phyloP scores from a whole-genome alignment of 805 yeast genomes.

The Kodamaea restingae region DNA sequence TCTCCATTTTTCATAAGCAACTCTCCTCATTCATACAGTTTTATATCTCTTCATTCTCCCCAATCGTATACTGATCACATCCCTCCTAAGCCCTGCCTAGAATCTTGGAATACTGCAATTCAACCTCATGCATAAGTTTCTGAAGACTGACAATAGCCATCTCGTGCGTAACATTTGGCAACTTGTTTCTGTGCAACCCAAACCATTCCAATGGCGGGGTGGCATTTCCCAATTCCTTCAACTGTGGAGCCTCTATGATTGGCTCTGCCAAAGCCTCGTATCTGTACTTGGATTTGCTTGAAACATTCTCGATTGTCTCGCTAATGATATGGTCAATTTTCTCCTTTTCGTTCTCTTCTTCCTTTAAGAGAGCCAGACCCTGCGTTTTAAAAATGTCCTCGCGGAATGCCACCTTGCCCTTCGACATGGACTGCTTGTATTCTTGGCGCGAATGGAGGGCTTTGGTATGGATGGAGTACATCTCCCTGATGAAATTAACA shows the following conservation, averaged over 20 bases:
- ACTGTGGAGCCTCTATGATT: slow-evolving; percentile 79
- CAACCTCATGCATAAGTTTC: slow-evolving; percentile 67
- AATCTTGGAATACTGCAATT: slow-evolving; percentile 46
- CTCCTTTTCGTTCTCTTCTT: slow-evolving; percentile 18
- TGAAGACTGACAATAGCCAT: slow-evolving; percentile 70
- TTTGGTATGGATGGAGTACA: slow-evolving; percentile 83
- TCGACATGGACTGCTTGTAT: slow-evolving; percentile 28
- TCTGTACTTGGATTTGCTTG: slow-evolving; percentile 38
- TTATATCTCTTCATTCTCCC: no score
- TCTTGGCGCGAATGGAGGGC: slow-evolving; percentile 60
- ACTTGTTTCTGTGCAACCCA: slow-evolving; percentile 81
- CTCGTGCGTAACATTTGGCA: slow-evolving; percentile 87
- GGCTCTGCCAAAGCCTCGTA: slow-evolving; percentile 73
- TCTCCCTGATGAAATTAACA: slow-evolving; percentile 81
- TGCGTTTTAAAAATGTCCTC: slow-evolving; percentile 16
- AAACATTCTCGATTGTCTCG: slow-evolving; percentile 35
- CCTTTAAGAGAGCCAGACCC: slow-evolving; percentile 12
- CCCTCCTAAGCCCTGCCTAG: slow-evolving; percentile 37
- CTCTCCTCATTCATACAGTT: no score
- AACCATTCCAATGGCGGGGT: slow-evolving; percentile 99
- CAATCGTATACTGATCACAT: no score
- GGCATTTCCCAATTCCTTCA: slow-evolving; percentile 90
- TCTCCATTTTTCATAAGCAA: no score
- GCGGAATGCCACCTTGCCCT: slow-evolving; percentile 32
- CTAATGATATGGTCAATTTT: slow-evolving; percentile 36